phyloP scores from a whole-genome alignment of 2,329 filamentous ascomycete species.

The Colletotrichum karsti region DNA sequence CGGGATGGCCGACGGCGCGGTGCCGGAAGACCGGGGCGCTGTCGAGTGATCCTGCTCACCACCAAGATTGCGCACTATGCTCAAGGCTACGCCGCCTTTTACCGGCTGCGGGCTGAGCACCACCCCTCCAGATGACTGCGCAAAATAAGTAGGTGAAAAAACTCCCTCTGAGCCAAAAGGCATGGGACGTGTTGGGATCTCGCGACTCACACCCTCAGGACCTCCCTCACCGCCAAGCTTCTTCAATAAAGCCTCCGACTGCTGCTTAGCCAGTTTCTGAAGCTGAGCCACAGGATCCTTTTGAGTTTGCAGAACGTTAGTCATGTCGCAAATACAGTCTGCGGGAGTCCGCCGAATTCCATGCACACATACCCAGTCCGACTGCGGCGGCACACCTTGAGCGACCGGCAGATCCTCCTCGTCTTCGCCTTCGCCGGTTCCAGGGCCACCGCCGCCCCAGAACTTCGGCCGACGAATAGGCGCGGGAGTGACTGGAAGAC shows the following conservation, averaged over 20 bases:
- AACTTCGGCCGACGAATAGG: slow-evolving; percentile 76
- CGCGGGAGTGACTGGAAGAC: slow-evolving; percentile 89
- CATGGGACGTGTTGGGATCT: slow-evolving; percentile 58
- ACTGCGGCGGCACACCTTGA: slow-evolving; percentile 85
- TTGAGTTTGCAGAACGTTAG: slow-evolving; percentile 58
- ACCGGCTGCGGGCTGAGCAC: slow-evolving; percentile 52
- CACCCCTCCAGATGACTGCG: slow-evolving; percentile 41
- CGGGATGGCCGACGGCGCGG: slow-evolving; percentile 38
- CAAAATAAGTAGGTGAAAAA: slow-evolving; percentile 53
- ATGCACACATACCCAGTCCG: slow-evolving; percentile 91
- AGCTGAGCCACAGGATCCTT: slow-evolving; percentile 78
- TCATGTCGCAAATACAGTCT: slow-evolving; percentile 63
- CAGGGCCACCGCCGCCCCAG: slow-evolving; percentile 63
- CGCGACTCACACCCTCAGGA: slow-evolving; percentile 41
- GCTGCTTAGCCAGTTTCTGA: slow-evolving; percentile 73
- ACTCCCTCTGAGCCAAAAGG: slow-evolving; percentile 62
- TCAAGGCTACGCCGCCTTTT: slow-evolving; percentile 47
- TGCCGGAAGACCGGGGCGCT: not conserved
- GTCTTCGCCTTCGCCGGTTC: slow-evolving; percentile 57
- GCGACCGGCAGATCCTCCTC: slow-evolving; percentile 74
- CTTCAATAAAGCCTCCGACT: slow-evolving; percentile 68
- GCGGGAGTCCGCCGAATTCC: slow-evolving; percentile 56
- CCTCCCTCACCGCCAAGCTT: slow-evolving; percentile 51
- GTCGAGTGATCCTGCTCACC: slow-evolving; percentile 26
- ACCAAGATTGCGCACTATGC: slow-evolving; percentile 42